Evolutionary conservation across 208 protist species (phyloP).

Genomic region (Trypanosoma platydactyli): DNA sequence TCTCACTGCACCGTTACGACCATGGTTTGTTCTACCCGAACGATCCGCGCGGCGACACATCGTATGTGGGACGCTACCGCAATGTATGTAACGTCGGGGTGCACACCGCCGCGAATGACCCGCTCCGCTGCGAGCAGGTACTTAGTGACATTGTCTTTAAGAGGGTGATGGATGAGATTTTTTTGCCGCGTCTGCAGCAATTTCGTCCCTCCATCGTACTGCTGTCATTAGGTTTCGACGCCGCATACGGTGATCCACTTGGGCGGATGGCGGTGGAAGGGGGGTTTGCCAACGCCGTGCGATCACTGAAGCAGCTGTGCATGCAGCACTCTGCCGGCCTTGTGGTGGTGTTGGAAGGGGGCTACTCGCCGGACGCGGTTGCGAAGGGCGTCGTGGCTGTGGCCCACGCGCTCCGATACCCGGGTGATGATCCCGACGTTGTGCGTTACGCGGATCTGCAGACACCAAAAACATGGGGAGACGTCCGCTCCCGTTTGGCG

Average conservation of each 20-base stretch:
- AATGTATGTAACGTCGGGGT: constrained; percentile 81
- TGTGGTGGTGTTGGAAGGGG: constrained; percentile 73
- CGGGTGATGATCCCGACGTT: constrained; percentile 40
- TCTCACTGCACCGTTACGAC: constrained; percentile 86
- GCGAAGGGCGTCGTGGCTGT: constrained; percentile 60
- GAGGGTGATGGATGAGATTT: constrained; percentile 46
- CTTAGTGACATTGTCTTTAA: constrained; percentile 77
- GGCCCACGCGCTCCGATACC: constrained; percentile 60
- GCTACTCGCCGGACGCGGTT: constrained; percentile 74
- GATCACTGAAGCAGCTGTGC: constrained; percentile 62
- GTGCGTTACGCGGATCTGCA: constrained; percentile 15
- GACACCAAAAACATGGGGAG: constrained; percentile 57
- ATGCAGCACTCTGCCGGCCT: constrained; percentile 35
- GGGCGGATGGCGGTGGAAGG: constrained; percentile 82
- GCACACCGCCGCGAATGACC: constrained; percentile 54
- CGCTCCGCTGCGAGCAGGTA: constrained; percentile 51
- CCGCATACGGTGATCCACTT: constrained; percentile 88
- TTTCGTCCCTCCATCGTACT: constrained; percentile 85
- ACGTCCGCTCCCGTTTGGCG: constrained; percentile 46
- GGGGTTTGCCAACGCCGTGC: constrained; percentile 57
- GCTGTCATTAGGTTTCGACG: constrained; percentile 92
- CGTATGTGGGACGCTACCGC: constrained; percentile 39
- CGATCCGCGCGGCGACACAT: constrained; percentile 37
- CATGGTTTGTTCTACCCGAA: constrained; percentile 67
- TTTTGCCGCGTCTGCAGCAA: constrained; percentile 68